Conservation (phyloP, 805 yeast genomes). For the Saturnispora dispora region DNA sequence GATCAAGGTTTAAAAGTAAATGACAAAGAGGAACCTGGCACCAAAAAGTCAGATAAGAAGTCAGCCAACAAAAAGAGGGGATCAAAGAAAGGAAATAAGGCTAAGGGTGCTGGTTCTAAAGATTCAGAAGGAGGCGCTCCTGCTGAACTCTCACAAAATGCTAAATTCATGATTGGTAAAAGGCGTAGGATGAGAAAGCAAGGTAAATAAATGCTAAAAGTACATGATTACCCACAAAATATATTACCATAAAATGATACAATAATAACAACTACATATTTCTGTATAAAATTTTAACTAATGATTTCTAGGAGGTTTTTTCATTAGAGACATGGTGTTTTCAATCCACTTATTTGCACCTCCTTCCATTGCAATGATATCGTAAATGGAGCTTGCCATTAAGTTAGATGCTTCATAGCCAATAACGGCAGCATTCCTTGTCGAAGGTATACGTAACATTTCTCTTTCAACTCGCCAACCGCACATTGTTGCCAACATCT, state of each 20-base stretch:
- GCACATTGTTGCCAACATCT: conserved; percentile 48
- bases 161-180: conserved; percentile 55
- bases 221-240: background rate
- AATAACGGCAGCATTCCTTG: conserved; percentile 84
- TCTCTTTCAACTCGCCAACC: conserved; percentile 88
- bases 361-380: conserved; percentile 65
- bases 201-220: conserved; percentile 8
- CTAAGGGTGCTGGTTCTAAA: conserved; percentile 8
- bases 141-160: conserved; percentile 36
- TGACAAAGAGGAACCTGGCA: background rate
- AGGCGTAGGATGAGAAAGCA: conserved; percentile 57
- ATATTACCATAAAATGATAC: background rate
- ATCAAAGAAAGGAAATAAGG: conserved; percentile 15
- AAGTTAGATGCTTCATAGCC: conserved; percentile 39
- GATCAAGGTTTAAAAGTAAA: background rate
- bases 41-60: conserved; percentile 19
- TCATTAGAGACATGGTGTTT: conserved; percentile 62
- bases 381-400: conserved; percentile 35
- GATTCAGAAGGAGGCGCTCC: conserved; percentile 1
- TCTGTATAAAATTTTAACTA: conserved; percentile 7
- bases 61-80: conserved; percentile 19
- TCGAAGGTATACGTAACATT: conserved; percentile 86
- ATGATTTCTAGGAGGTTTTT: conserved; percentile 65
- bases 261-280: background rate
- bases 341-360: conserved; percentile 91